Percentiles rank a stretch among this genome's conserved stretches.
phyloP scores from a whole-genome alignment of 495 filamentous ascomycete species.

The Xylaria nigripes region DNA sequence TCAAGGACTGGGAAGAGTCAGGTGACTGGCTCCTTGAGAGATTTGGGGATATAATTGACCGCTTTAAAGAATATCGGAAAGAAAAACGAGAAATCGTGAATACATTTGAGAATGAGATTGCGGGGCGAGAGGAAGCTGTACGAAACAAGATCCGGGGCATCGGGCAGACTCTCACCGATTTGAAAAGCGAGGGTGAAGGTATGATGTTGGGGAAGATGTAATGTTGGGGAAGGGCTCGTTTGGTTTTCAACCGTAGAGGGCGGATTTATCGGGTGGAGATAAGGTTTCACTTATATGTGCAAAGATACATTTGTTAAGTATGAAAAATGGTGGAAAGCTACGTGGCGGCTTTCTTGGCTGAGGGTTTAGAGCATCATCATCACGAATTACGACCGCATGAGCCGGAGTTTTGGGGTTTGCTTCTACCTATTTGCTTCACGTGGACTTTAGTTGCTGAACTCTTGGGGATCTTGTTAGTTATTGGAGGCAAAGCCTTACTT shows the following conservation, averaged over 20 bases:
- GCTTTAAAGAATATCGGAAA: constrained; percentile 55
- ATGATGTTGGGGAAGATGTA: constrained; percentile 52
- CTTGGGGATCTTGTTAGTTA: neutral
- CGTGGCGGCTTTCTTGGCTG: neutral
- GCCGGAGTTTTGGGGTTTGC: constrained; percentile 6
- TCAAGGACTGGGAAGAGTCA: constrained; percentile 72
- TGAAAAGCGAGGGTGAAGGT: constrained; percentile 46
- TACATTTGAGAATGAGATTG: constrained; percentile 61
- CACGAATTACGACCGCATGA: constrained; percentile 13
- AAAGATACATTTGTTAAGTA: neutral
- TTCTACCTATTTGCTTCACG: neutral
- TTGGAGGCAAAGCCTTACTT: neutral
- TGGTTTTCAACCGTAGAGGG: constrained; percentile 8
- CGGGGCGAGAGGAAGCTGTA: constrained; percentile 44
- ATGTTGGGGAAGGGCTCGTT: constrained; percentile 41
- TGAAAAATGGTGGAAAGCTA: neutral
- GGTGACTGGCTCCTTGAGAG: constrained; percentile 72
- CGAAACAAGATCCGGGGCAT: constrained; percentile 46
- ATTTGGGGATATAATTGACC: constrained; percentile 54
- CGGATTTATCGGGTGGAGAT: constrained; percentile 2
- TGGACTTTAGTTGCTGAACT: too few relatives aligned
- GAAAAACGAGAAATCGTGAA: constrained; percentile 56
- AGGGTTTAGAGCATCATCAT: constrained; percentile 3
- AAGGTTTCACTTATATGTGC: neutral
- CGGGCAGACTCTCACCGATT: constrained; percentile 44